Evolutionary conservation across 2,329 filamentous ascomycete species (phyloP), one percentile per base, ranked within the genome.

Genomic region (Aschersonia sp.): DNA sequence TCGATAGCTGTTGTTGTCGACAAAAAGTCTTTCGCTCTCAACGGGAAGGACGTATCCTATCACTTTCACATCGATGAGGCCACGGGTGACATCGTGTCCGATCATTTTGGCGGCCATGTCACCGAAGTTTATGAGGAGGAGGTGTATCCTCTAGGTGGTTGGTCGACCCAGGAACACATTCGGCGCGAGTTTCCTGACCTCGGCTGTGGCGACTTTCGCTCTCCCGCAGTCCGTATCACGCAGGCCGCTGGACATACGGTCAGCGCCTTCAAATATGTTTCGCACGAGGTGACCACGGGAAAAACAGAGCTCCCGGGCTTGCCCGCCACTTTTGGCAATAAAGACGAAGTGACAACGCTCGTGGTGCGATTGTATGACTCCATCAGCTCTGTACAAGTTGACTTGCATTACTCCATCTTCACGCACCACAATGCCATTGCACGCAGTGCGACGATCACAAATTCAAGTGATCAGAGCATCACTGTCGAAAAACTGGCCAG

Each of bases 111-210:
- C 43, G 77, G 70, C 10, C 68, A 67, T 1, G 66, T 73, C 4
- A 70, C 69, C 4, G 78, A 80, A 6, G 53, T 55, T 29, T 45
- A 53, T 41, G 67, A 70, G 0, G 63, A 67, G 1, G 64, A 68
- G 6, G 50, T 48, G 6, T 55, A 56, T 29, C 53, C 55, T 5
- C 52, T 68, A 14, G 79, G 79, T 41, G 83, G 79, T 7, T 46
- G 79, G 64, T 70, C 41, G 63, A 70, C 33, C 56, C 67, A 46
- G 37, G 70, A 69, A 10, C 76, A 74, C 42, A 57, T 70, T 12
- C 70, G 75, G n/a, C 72, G 79, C 32, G 79, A 83, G 56, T 81
- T 80, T 48, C 79, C 79, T 2, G 79, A 83, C 49, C 63, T 78
- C 4, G 79, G 79, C 1, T 70, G 78, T 6, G 78, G 78, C 12